Conservation (phyloP, 768 basidiomycete species). For the Leccinum boreale region DNA sequence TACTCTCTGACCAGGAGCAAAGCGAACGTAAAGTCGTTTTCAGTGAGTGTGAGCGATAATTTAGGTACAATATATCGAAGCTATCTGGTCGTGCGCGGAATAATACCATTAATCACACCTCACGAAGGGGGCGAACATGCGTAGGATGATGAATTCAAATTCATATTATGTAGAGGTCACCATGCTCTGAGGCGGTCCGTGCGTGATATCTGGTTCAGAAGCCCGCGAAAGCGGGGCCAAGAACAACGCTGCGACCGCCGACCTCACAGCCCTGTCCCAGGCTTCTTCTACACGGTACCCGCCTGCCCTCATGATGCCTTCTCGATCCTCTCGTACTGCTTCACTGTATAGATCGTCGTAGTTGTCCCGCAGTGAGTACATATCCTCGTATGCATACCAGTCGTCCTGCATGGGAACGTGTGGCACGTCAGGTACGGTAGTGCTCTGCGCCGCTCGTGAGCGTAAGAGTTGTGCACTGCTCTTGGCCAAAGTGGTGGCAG, state of each 20-base stretch:
- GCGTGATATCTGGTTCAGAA: conserved; percentile 5
- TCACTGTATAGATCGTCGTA: conserved; percentile 78
- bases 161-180: conserved; percentile 39
- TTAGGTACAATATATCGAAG: neutral
- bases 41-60: conserved; percentile 39
- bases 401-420: conserved; percentile 77
- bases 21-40: conserved; percentile 47
- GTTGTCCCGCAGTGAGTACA: conserved; percentile 49
- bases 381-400: conserved; percentile 72
- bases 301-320: conserved; percentile 78
- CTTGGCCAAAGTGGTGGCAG: conserved; percentile 38
- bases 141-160: neutral
- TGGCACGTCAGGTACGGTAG: conserved; percentile 72
- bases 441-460: conserved; percentile 61
- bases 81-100: neutral
- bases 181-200: conserved; percentile 36
- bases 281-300: conserved; percentile 81
- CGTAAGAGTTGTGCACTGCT: conserved; percentile 51
- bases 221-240: conserved; percentile 45
- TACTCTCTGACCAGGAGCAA: conserved; percentile 55
- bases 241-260: conserved; percentile 71
- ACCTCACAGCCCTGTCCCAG: conserved; percentile 79
- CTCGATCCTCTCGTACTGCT: conserved; percentile 69
- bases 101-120: neutral
- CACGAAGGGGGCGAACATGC: neutral